phyloP scores from a whole-genome alignment of 805 yeast species.

The Clavispora phyllophila region DNA sequence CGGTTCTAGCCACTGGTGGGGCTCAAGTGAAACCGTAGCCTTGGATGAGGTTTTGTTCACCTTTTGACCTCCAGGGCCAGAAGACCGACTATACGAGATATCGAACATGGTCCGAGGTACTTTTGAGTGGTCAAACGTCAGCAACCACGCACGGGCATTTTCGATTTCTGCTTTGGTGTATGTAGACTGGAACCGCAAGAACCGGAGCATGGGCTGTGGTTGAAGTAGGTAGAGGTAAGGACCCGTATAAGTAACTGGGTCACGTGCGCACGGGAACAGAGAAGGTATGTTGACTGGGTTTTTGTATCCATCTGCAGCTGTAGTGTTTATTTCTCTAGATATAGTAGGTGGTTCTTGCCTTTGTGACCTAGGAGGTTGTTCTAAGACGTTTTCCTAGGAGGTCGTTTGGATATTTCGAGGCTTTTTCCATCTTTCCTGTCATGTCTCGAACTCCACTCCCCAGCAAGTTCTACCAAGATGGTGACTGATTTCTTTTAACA shows the following conservation, averaged over 20 bases:
- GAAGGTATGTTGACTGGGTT: no score
- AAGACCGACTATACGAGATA: conserved; percentile 50
- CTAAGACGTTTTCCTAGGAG: no score
- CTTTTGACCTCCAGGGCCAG: conserved; percentile 88
- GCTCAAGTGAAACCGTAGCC: conserved; percentile 51
- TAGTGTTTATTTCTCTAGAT: no score
- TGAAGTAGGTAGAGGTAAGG: not conserved
- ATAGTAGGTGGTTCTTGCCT: no score
- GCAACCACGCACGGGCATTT: conserved; percentile 42
- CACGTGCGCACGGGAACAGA: no score
- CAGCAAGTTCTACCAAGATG: no score
- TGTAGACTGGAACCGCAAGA: not conserved
- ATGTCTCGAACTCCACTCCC: no score
- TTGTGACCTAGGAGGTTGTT: no score
- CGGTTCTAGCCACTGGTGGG: conserved; percentile 40
- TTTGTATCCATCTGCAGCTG: no score
- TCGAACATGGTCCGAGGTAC: conserved; percentile 46
- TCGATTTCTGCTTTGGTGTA: conserved; percentile 9
- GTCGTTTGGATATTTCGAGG: no score
- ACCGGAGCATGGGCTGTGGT: not conserved
- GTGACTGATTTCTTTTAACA: no score
- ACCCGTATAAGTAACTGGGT: not conserved
- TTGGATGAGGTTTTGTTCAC: conserved; percentile 71
- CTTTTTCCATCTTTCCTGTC: no score
- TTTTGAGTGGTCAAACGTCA: conserved; percentile 17